phyloP scores from a whole-genome alignment of 495 filamentous ascomycete genomes.

The Poronia punctata region DNA sequence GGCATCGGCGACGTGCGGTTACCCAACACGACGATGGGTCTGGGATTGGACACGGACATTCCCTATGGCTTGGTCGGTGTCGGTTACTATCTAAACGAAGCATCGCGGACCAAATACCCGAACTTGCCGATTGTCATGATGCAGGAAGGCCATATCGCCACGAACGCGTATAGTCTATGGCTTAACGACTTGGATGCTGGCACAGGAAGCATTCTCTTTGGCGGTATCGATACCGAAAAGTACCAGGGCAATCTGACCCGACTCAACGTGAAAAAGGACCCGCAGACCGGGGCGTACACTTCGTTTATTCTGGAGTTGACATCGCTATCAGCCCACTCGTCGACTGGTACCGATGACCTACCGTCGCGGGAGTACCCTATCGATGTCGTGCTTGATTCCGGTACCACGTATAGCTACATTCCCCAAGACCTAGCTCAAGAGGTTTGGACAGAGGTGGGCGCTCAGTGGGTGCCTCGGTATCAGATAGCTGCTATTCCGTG shows the following conservation, averaged over 20 bases:
- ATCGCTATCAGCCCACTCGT: conserved; percentile 36
- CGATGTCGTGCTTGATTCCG: conserved; percentile 79
- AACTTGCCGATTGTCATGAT: conserved; percentile 78
- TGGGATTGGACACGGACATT: conserved; percentile 66
- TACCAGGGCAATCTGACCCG: conserved; percentile 67
- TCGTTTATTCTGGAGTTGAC: conserved; percentile 76
- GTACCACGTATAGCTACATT: conserved; percentile 79
- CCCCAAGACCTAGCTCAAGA: conserved; percentile 59
- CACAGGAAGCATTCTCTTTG: conserved; percentile 59
- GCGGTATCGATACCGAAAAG: conserved; percentile 84
- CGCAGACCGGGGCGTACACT: conserved; percentile 36
- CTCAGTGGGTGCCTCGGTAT: conserved; percentile 47
- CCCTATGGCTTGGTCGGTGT: conserved; percentile 79
- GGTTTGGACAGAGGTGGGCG: conserved; percentile 65
- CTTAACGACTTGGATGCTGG: conserved; percentile 62
- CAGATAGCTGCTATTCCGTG: conserved; percentile 75
- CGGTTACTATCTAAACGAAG: conserved; percentile 76
- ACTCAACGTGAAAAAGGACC: conserved; percentile 51
- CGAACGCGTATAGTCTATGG: conserved; percentile 85
- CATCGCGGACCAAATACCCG: conserved; percentile 50
- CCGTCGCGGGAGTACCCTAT: conserved; percentile 48
- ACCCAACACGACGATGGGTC: conserved; percentile 72
- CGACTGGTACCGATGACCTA: conserved; percentile 42
- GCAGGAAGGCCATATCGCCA: conserved; percentile 64
- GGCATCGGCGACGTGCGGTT: conserved; percentile 60